Conservation (phyloP, 179 eudicot genomes). For the Spergularia azorica region DNA sequence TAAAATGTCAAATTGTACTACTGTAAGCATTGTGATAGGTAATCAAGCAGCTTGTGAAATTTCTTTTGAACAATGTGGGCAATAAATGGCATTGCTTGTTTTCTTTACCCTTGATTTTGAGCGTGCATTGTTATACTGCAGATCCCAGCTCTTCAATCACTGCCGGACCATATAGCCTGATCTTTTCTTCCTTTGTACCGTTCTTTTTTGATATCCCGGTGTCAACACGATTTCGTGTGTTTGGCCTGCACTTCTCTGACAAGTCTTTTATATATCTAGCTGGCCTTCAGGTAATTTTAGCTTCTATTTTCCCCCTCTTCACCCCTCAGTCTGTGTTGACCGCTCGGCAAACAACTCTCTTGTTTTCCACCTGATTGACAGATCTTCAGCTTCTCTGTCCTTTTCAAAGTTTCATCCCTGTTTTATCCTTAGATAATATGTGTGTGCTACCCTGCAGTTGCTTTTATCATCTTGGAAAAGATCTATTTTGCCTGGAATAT, state of each 20-base stretch:
- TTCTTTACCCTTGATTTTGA: not conserved
- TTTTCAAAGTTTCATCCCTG: not conserved
- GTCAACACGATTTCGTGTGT: slow-evolving; percentile 80
- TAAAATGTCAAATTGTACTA: not conserved
- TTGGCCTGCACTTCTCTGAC: slow-evolving; percentile 74
- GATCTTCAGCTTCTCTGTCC: not conserved
- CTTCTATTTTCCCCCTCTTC: not conserved
- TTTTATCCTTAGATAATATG: slow-evolving; percentile 6
- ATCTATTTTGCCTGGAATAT: slow-evolving; percentile 81
- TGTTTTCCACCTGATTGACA: not conserved
- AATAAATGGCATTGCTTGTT: not conserved
- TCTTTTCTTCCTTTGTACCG: slow-evolving; percentile 90
- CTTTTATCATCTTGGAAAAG: slow-evolving; percentile 93
- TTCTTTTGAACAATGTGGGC: not conserved
- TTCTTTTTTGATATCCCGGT: slow-evolving; percentile 91
- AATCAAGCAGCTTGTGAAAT: not conserved
- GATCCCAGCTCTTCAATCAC: slow-evolving; percentile 69
- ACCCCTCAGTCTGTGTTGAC: not conserved
- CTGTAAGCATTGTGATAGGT: not conserved
- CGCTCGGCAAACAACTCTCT: not conserved
- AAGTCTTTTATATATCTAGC: slow-evolving; percentile 93
- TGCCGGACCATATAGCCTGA: slow-evolving; percentile 89
- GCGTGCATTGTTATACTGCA: slow-evolving; percentile 40
- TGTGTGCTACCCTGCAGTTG: slow-evolving; percentile 52
- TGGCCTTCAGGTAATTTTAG: slow-evolving; percentile 80